These are phyloP conservation scores for Sarocladiaceae sp. DNA, from an alignment of 2,329 filamentous ascomycete species.

Conservation along the genomic window DNA sequence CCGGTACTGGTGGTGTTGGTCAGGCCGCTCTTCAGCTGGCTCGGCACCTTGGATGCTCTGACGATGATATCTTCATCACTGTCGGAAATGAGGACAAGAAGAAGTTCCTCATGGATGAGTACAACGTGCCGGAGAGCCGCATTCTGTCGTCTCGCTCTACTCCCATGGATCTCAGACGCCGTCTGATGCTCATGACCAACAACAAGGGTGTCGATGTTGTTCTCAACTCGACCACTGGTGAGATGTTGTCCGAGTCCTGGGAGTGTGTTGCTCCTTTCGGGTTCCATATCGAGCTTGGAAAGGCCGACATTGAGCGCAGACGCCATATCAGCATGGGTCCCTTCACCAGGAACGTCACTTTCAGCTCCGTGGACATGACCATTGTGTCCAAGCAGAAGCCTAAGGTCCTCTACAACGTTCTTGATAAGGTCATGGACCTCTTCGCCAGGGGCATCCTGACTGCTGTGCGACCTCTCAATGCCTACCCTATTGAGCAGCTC, in stretches of 20 bases:
- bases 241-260: slow-evolving; percentile 24
- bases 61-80: slow-evolving; percentile 17
- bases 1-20: slow-evolving; percentile 27
- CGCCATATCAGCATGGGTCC: slow-evolving; percentile 22
- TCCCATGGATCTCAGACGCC: neutral
- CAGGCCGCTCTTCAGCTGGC: slow-evolving; percentile 31
- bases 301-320: slow-evolving; percentile 19
- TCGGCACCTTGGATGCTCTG: slow-evolving; percentile 12
- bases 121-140: slow-evolving; percentile 22
- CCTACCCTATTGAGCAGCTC: slow-evolving; percentile 9
- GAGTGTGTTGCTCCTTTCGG: slow-evolving; percentile 28
- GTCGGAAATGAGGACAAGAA: slow-evolving; percentile 22
- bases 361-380: slow-evolving; percentile 14
- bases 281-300: slow-evolving; percentile 29
- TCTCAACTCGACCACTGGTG: slow-evolving; percentile 26
- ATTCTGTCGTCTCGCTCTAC: slow-evolving; percentile 8
- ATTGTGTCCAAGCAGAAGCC: slow-evolving; percentile 1
- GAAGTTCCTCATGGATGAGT: slow-evolving; percentile 19
- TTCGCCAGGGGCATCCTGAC: neutral
- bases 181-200: slow-evolving; percentile 14
- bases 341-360: slow-evolving; percentile 22
- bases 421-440: slow-evolving; percentile 6
- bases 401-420: neutral
- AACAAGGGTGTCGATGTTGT: slow-evolving; percentile 27
- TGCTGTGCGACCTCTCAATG: neutral